Evolutionary conservation across 345 rosid species (phyloP), one percentile per base, ranked within the genome.

Genomic region (Lepidium africanum): DNA sequence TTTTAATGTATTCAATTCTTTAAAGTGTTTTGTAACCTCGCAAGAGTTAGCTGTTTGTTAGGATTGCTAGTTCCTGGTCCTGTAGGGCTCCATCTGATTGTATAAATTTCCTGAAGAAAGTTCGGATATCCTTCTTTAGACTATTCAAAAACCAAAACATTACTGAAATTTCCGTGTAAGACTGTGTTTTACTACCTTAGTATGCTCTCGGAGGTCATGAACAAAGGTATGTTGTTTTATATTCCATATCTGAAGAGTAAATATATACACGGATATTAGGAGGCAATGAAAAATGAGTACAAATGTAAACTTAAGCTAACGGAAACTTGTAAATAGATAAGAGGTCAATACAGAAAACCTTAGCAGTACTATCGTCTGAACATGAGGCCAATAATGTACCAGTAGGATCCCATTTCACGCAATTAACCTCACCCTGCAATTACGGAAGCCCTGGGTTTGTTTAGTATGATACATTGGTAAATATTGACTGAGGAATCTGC

Each of bases 381-480:
- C 99, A 95, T 4, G 99, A 91, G 51, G 99, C 99, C 79, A 95
- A 72, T 62, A 87, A 77, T 37, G 87, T 69, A 64, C 99, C 99
- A 13, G 94, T 87, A 38, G 99, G 99, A 86, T 91, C 97, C 99
- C 99, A 95, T 84, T 95, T 95, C 72, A 95, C 96, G 75, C 99
- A 91, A 81, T 95, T 95, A 63, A 95, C 99, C 79, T 95, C 99
- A 15, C 96, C 92, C 99, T 95, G 91, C 37, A 78, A 77, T 73
- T 64, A 74, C 65, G 54, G 33, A 70, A 66, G 56, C 61, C 40
- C 32, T 17, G 21, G 17, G 59, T 67, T 13, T 61, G 69, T 43
- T 76, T 73, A 49, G 56, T 46, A 36, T 41, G 2, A 70, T 61
- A 52, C 35, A 50, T 49, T 41, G 42, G 14, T 36, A 12, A 65